phyloP scores from a whole-genome alignment of 768 basidiomycete species.

The Mycena polygramma region DNA sequence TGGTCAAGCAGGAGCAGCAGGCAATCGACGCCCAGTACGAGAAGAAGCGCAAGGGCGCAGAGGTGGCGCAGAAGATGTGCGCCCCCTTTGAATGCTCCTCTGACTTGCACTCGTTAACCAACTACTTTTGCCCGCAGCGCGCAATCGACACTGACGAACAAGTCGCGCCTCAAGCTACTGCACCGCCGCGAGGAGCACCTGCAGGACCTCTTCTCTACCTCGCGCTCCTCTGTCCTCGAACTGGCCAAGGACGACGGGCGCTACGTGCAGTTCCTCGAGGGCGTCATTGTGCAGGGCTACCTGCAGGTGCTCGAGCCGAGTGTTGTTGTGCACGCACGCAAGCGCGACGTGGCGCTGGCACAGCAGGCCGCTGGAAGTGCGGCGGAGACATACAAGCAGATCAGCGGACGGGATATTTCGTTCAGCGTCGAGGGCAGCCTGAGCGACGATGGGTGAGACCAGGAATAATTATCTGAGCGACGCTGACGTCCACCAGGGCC shows the following conservation, averaged over 20 bases:
- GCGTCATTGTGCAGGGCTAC: slow-evolving; percentile 87
- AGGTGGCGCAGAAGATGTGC: slow-evolving; percentile 97
- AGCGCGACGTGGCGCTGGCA: slow-evolving; percentile 72
- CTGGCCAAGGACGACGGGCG: slow-evolving; percentile 75
- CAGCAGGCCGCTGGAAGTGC: slow-evolving; percentile 77
- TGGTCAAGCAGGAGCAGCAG: slow-evolving; percentile 96
- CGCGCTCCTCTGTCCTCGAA: slow-evolving; percentile 72
- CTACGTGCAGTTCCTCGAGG: slow-evolving; percentile 87
- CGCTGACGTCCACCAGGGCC: slow-evolving; percentile 59
- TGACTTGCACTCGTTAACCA: not conserved
- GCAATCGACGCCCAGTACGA: slow-evolving; percentile 95
- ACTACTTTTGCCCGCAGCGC: slow-evolving; percentile 64
- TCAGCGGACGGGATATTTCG: slow-evolving; percentile 77
- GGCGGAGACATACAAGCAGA: slow-evolving; percentile 74
- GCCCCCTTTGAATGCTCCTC: slow-evolving; percentile 41
- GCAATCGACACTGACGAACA: slow-evolving; percentile 96
- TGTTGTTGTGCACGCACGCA: slow-evolving; percentile 76
- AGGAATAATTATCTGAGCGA: not conserved
- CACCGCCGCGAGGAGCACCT: slow-evolving; percentile 93
- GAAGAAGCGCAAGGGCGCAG: slow-evolving; percentile 95
- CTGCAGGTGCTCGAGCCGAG: slow-evolving; percentile 84
- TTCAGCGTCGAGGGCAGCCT: slow-evolving; percentile 74
- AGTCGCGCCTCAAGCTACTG: slow-evolving; percentile 90
- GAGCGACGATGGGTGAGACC: slow-evolving; percentile 74
- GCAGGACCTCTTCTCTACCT: slow-evolving; percentile 86